These are phyloP conservation scores for Pseudofabraea citricarpa DNA, from an alignment of 2,329 filamentous ascomycete genomes.

Conservation along the genomic window DNA sequence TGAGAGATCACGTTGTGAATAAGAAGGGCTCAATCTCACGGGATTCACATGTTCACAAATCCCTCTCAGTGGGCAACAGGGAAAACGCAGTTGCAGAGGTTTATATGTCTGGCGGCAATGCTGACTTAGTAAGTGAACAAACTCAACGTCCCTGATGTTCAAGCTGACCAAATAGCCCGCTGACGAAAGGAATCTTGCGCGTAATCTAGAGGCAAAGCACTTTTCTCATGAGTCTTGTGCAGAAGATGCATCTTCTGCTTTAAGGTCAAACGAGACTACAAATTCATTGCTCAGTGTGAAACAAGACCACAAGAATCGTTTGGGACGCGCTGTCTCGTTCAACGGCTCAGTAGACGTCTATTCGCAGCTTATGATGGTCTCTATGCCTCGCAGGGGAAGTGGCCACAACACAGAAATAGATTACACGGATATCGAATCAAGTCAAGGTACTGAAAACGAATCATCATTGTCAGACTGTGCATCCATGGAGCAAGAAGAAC, in stretches of 20 bases:
- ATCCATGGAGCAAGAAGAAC: neutral
- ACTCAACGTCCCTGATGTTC: neutral
- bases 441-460: neutral
- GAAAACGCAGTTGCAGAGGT: no score
- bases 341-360: neutral
- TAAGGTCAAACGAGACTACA: neutral
- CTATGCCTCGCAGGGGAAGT: neutral
- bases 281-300: neutral
- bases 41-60: no score
- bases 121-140: no score
- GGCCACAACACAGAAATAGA: neutral
- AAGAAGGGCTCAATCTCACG: no score
- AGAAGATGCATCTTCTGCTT: neutral
- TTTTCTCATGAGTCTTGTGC: no score
- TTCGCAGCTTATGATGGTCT: neutral
- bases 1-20: no score
- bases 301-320: no score
- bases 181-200: neutral
- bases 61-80: no score
- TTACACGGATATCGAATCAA: neutral
- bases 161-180: neutral
- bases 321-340: neutral
- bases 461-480: neutral
- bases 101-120: no score
- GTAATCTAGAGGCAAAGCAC: no score